phyloP scores from a whole-genome alignment of 306 rosid species.

The Rubus parviflorus region DNA sequence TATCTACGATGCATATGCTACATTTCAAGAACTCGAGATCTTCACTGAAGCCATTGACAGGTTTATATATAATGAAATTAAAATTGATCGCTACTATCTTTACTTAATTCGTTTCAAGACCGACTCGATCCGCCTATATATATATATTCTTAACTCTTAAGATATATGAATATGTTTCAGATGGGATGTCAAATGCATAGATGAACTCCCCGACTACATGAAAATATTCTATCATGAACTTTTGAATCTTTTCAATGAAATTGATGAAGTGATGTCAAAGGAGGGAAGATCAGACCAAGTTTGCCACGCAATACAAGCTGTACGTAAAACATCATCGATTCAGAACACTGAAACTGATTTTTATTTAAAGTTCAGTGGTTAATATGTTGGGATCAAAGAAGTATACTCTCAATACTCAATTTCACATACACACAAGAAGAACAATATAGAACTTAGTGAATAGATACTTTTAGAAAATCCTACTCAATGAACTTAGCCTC shows the following conservation, averaged over 20 bases:
- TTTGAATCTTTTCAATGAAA: conserved; percentile 22
- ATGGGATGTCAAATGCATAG: conserved; percentile 25
- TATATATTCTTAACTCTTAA: no score
- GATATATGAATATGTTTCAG: conserved; percentile 2
- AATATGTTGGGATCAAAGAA: neutral
- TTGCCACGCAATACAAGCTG: conserved; percentile 14
- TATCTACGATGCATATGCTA: conserved; percentile 47
- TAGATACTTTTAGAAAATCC: no score
- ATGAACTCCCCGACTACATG: conserved; percentile 17
- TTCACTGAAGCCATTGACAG: conserved; percentile 43
- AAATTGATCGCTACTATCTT: no score
- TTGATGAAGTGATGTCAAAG: conserved; percentile 7
- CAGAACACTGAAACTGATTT: no score
- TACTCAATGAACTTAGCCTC: no score
- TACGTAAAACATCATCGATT: neutral
- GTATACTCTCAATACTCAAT: neutral
- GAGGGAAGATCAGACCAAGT: conserved; percentile 8
- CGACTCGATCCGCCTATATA: no score
- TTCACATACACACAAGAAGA: neutral
- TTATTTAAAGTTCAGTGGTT: no score
- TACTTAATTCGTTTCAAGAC: no score
- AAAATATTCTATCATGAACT: conserved; percentile 4
- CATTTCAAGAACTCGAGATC: conserved; percentile 42
- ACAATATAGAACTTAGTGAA: neutral
- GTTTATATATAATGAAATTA: conserved; percentile 16